phyloP scores from a whole-genome alignment of 2,329 filamentous ascomycete species.

The Lasiodiplodia gonubiensis region DNA sequence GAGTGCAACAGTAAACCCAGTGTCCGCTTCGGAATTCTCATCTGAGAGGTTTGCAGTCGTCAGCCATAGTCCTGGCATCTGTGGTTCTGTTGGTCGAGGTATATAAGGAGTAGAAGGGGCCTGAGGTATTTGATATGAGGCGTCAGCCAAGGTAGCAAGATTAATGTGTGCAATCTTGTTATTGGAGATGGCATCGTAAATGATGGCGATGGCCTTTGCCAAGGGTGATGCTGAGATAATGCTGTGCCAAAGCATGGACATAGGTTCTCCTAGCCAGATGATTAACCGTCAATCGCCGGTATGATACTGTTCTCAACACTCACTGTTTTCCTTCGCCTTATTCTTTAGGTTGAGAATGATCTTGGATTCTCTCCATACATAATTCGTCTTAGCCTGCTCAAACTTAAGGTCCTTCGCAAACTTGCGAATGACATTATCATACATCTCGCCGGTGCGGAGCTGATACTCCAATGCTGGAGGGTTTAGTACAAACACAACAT shows the following conservation, averaged over 20 bases:
- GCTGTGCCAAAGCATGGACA: constrained; percentile 71
- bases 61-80: constrained; percentile 79
- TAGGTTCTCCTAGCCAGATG: constrained; percentile 53
- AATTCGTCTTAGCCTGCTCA: constrained; percentile 86
- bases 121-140: constrained; percentile 68
- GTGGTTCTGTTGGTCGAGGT: constrained; percentile 69
- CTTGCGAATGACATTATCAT: constrained; percentile 88
- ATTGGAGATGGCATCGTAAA: constrained; percentile 80
- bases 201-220: constrained; percentile 79
- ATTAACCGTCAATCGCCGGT: background rate
- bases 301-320: constrained; percentile 2
- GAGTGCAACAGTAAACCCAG: constrained; percentile 57
- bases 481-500: constrained; percentile 89
- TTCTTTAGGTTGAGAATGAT: constrained; percentile 81
- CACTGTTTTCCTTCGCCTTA: constrained; percentile 71
- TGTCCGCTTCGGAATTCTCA: constrained; percentile 65
- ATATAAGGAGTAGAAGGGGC: constrained; percentile 73
- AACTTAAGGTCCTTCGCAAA: constrained; percentile 92
- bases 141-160: constrained; percentile 67
- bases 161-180: constrained; percentile 87
- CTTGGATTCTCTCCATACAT: constrained; percentile 90
- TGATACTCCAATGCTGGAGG: constrained; percentile 79
- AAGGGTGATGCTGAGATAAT: constrained; percentile 76
- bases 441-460: constrained; percentile 75
- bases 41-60: constrained; percentile 82